Evolutionary conservation across 257 asterid genomes (phyloP), one percentile per base, ranked within the genome.

Genomic region (Lycium barbarum): DNA sequence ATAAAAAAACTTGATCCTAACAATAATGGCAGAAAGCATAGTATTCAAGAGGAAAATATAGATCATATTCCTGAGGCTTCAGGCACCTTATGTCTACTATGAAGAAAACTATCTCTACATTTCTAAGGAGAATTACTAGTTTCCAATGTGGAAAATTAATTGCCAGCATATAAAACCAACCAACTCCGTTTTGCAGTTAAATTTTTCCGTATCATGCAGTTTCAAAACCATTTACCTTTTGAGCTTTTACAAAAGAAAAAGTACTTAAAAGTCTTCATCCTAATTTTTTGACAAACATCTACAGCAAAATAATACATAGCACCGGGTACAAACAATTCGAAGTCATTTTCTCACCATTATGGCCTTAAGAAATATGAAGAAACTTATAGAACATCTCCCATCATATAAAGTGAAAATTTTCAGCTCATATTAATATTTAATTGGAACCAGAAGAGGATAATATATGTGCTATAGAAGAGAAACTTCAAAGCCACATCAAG

Each of bases 171-270:
- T 20, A 22, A 33, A 74, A 49, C 81, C 36, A 74, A 22, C 14
- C 49, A 67, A 67, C 51, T 35, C 35, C 43, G 3, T 47, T 73
- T 47, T 47, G 81, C 43, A 73, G 43, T 73, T 73, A 20, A 47
- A 51, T 73, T 45, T 73, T 73, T 18, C 80, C 38, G 9, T 45
- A n/a, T 45, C 80, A 11, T 43, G 59, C 58, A 73, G 80, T 43
- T 45, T 47, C 80, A 43, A 73, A n/a, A 45, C 80, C 80, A 45
- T n/a, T 36, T 13, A 67, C 76, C 76, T 67, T 43, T n/a, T 73
- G 80, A 73, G 80, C 11, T 9, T 73, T n/a, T 11, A 45, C 59
- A 73, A 73, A 40, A 47, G 47, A 73, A 47, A 51, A 73, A 15
- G 6, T 4, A 20, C 58, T 20, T 20, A 11, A 47, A 73, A 20